Percentiles rank a stretch among this genome's conserved stretches.
Evolutionary conservation across 1,139 yeast species (phyloP).

Genomic region (Zygosaccharomyces sapae): DNA sequence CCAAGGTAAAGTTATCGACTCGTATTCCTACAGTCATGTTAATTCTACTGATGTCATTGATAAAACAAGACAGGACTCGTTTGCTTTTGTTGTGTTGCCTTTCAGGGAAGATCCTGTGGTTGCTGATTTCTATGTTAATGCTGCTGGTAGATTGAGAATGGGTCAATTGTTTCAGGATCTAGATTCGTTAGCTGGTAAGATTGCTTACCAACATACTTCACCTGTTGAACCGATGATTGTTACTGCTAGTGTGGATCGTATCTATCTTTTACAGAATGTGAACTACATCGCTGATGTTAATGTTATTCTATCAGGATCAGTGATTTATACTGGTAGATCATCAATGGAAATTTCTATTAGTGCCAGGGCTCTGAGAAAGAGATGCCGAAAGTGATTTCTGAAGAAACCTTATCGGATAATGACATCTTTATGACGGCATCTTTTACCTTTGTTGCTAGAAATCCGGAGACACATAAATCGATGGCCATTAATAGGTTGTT

Average conservation of each 20-base stretch:
- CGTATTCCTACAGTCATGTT: conserved; percentile 69
- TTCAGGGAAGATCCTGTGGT: conserved; percentile 80
- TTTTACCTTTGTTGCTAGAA: conserved; percentile 92
- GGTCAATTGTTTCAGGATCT: conserved; percentile 91
- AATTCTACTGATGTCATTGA: conserved; percentile 69
- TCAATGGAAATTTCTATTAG: conserved; percentile 93
- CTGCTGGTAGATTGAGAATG: conserved; percentile 81
- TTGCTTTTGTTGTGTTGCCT: conserved; percentile 68
- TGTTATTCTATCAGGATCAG: conserved; percentile 82
- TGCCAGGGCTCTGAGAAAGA: conserved; percentile 69
- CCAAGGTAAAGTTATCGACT: conserved; percentile 67
- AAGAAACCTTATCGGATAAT: conserved; percentile 42
- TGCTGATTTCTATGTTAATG: conserved; percentile 82
- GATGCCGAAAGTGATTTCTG: conserved; percentile 41
- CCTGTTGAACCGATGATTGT: conserved; percentile 93
- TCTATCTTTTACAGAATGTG: conserved; percentile 79
- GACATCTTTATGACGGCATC: conserved; percentile 75
- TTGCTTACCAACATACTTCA: conserved; percentile 78
- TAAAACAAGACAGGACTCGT: conserved; percentile 70
- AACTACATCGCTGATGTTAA: conserved; percentile 74
- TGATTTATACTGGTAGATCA: conserved; percentile 90
- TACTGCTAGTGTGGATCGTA: conserved; percentile 90
- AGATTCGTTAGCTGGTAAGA: conserved; percentile 85
- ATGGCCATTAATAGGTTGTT: conserved; percentile 77
- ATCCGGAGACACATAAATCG: conserved; percentile 82